A percentile compares a stretch with the other conserved stretches of the same genome.
Conservation (phyloP, 192 early-diverging fungal genomes). For the Backusella luteola region DNA sequence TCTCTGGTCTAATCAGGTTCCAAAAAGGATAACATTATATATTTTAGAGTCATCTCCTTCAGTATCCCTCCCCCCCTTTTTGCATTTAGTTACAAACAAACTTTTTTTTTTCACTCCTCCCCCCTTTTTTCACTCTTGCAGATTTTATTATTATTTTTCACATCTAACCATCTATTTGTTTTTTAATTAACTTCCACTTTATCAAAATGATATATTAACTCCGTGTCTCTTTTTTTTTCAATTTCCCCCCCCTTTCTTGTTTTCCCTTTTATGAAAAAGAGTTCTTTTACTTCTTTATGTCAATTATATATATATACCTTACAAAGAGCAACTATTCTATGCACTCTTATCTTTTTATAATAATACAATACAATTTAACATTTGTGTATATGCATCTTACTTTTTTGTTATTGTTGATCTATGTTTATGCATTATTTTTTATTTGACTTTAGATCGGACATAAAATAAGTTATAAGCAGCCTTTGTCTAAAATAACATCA, state of each 20-base stretch:
- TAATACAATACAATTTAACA: background rate
- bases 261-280: background rate
- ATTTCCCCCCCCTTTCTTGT: background rate
- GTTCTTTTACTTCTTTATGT: background rate
- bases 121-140: background rate
- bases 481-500: constrained; percentile 29
- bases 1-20: background rate
- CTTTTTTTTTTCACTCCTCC: background rate
- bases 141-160: constrained; percentile 1
- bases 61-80: background rate
- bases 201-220: background rate
- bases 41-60: background rate
- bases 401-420: background rate
- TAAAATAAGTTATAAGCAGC: constrained; percentile 66
- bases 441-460: constrained; percentile 33
- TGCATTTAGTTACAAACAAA: background rate
- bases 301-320: background rate
- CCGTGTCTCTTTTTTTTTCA: background rate
- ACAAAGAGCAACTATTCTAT: background rate
- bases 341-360: background rate
- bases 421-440: constrained; percentile 1
- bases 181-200: background rate
- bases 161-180: background rate
- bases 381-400: background rate
- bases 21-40: background rate